phyloP scores from a whole-genome alignment of 1,284 basidiomycete species.

The Tylopilus sp. region DNA sequence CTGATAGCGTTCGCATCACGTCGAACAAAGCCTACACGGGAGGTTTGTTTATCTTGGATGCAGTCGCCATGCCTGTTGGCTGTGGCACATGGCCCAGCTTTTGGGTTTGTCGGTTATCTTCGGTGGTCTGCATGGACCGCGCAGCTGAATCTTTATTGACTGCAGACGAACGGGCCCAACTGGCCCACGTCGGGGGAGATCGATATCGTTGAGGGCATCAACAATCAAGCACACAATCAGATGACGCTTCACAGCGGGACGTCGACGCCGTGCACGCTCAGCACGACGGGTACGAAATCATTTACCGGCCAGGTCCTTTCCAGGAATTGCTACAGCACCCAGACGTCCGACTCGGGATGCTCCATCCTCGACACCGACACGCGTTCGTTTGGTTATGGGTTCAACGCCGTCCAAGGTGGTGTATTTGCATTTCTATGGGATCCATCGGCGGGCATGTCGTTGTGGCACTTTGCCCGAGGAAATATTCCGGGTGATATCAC shows the following conservation, averaged over 20 bases:
- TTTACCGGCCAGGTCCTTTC: slow-evolving; percentile 33
- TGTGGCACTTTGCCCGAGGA: slow-evolving; percentile 73
- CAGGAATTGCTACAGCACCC: slow-evolving; percentile 40
- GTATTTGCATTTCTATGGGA: slow-evolving; percentile 76
- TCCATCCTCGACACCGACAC: slow-evolving; percentile 36
- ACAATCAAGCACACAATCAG: slow-evolving; percentile 55
- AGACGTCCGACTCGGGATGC: slow-evolving; percentile 47
- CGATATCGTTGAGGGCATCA: slow-evolving; percentile 70
- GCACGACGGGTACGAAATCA: not conserved
- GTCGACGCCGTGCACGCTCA: slow-evolving; percentile 12
- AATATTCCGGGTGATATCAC: slow-evolving; percentile 68
- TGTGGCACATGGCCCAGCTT: slow-evolving; percentile 70
- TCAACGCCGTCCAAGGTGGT: slow-evolving; percentile 67
- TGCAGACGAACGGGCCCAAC: slow-evolving; percentile 47
- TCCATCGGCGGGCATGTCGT: slow-evolving; percentile 51
- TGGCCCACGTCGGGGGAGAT: slow-evolving; percentile 71
- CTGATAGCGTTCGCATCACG: slow-evolving; percentile 61
- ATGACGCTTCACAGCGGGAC: slow-evolving; percentile 63
- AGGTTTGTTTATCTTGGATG: slow-evolving; percentile 76
- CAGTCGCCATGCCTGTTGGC: slow-evolving; percentile 70
- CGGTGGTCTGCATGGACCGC: not conserved
- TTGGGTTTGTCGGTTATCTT: slow-evolving; percentile 46
- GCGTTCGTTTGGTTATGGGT: slow-evolving; percentile 62
- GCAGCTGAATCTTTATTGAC: not conserved
- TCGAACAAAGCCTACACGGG: slow-evolving; percentile 59